These are phyloP conservation scores for Trametes cingulata DNA, from an alignment of 768 basidiomycete species.

Conservation along the genomic window DNA sequence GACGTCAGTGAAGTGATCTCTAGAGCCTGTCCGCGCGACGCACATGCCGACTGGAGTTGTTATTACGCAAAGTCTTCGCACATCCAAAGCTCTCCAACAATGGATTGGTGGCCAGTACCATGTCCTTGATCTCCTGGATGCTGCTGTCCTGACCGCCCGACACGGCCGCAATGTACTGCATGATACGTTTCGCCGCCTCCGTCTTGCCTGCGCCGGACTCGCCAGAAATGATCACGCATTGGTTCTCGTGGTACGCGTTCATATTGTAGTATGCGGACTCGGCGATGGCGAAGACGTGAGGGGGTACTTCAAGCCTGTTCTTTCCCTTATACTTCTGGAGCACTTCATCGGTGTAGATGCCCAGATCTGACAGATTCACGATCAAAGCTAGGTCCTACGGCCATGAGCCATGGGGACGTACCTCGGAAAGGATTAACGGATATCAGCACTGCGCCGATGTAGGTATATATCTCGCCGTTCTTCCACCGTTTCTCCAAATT, in stretches of 20 bases:
- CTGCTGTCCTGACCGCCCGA: constrained; percentile 85
- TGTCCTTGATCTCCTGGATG: constrained; percentile 98
- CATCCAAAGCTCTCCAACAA: constrained; percentile 97
- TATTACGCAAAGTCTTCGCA: constrained; percentile 97
- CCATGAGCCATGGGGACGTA: constrained; percentile 31
- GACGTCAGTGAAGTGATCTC: constrained; percentile 20
- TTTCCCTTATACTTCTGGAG: constrained; percentile 89
- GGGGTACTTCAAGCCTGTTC: constrained; percentile 96
- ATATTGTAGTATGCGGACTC: constrained; percentile 98
- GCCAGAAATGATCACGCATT: constrained; percentile 99
- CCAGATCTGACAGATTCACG: constrained; percentile 64
- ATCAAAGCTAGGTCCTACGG: constrained; percentile 4
- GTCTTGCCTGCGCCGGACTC: constrained; percentile 99
- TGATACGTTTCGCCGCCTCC: constrained; percentile 98
- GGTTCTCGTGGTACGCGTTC: constrained; percentile 99
- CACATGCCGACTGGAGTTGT: constrained; percentile 98
- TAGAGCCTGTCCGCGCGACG: constrained; percentile 37
- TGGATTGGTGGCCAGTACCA: constrained; percentile 99
- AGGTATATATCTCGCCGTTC: constrained; percentile 96
- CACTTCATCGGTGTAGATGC: constrained; percentile 93
- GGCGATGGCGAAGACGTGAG: constrained; percentile 97
- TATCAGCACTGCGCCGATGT: constrained; percentile 96
- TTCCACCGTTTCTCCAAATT: constrained; percentile 97
- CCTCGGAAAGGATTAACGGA: constrained; percentile 99
- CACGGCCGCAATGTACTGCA: constrained; percentile 99